phyloP scores from a whole-genome alignment of 179 eudicot species.

The Spinacia oleracea region DNA sequence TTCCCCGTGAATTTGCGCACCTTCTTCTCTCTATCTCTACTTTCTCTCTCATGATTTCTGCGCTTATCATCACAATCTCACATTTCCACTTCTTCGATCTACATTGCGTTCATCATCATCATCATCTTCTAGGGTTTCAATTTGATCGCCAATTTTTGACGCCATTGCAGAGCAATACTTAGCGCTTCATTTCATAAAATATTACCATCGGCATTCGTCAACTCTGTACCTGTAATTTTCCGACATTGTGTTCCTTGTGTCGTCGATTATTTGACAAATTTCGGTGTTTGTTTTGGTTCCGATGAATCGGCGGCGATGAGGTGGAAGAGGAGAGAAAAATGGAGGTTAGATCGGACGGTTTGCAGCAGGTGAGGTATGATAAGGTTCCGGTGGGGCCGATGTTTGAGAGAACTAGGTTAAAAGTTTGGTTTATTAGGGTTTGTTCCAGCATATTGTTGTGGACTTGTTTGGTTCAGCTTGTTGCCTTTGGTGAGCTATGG shows the following conservation, averaged over 20 bases:
- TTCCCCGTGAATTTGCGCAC: constrained; percentile 6
- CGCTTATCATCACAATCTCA: constrained; percentile 22
- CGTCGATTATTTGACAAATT: background rate
- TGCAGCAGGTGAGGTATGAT: constrained; percentile 49
- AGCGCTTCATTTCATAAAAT: background rate
- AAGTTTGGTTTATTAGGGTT: constrained; percentile 82
- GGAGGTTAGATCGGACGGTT: constrained; percentile 80
- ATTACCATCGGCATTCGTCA: background rate
- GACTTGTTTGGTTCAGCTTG: constrained; percentile 91
- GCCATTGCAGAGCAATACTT: background rate
- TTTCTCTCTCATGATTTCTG: constrained; percentile 28
- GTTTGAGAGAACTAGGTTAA: constrained; percentile 67
- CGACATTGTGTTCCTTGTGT: background rate
- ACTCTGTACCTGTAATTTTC: background rate
- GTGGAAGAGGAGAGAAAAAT: constrained; percentile 31
- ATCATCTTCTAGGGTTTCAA: constrained; percentile 30
- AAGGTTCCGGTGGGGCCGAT: constrained; percentile 42
- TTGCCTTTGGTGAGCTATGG: constrained; percentile 84
- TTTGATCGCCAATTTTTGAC: background rate
- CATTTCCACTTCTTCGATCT: constrained; percentile 22
- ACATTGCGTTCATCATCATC: constrained; percentile 5
- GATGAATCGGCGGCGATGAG: constrained; percentile 37
- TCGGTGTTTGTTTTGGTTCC: background rate
- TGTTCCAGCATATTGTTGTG: constrained; percentile 86
- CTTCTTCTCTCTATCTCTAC: background rate